Conservation (phyloP, 176 grass and related monocot genomes). For the Zea mays region DNA sequence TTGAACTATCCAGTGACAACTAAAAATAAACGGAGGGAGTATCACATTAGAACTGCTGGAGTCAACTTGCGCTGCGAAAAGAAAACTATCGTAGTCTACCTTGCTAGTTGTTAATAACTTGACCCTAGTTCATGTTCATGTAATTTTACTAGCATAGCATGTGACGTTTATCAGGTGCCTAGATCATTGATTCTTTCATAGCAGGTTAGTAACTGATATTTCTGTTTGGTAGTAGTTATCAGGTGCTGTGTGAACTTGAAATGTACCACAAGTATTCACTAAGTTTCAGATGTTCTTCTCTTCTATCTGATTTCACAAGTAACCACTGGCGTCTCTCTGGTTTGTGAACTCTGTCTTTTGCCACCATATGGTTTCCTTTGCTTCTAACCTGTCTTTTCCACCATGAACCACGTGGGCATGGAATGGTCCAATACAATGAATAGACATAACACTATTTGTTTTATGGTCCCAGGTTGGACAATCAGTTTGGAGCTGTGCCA, state of each 20-base stretch:
- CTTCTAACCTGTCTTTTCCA: no score
- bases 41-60: background rate
- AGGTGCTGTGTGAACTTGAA: constrained; percentile 5
- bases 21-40: no score
- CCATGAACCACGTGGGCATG: background rate
- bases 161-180: constrained; percentile 2
- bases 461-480: no score
- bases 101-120: constrained; percentile 29
- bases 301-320: background rate
- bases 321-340: background rate
- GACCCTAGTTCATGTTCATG: constrained; percentile 4
- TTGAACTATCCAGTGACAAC: no score
- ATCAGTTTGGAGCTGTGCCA: no score
- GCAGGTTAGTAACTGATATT: background rate
- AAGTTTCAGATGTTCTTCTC: background rate
- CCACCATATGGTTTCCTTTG: no score
- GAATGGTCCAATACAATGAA: background rate
- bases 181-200: background rate
- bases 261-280: background rate
- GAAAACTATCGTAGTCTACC: background rate
- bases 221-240: background rate
- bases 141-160: background rate
- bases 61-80: background rate
- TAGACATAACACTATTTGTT: no score
- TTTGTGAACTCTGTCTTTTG: background rate